Evolutionary conservation across 306 rosid genomes (phyloP).

Genomic region (Gillenia trifoliata): DNA sequence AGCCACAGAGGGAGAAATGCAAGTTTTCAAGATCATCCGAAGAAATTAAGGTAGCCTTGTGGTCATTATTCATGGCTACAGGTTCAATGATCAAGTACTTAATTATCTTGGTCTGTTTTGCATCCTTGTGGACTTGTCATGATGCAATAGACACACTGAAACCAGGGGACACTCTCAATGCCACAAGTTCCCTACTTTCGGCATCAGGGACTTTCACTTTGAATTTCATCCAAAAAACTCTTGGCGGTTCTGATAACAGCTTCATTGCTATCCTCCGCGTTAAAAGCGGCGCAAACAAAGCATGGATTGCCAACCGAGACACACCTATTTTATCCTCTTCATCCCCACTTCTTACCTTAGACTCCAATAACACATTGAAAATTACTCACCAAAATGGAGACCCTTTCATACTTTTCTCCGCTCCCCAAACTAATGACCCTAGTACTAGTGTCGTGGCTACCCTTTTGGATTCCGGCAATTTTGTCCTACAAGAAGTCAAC

Average conservation of each 20-base stretch:
- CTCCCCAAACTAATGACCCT: not conserved
- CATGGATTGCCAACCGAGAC: constrained; percentile 1
- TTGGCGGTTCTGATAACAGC: not conserved
- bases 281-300: not conserved
- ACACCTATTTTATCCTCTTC: not conserved
- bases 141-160: not conserved
- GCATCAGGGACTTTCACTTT: not conserved
- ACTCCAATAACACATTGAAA: not conserved
- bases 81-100: not conserved
- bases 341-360: not conserved
- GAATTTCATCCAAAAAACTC: not conserved
- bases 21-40: not conserved
- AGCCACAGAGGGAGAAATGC: not conserved
- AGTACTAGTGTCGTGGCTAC: not conserved
- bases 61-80: not conserved
- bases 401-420: not conserved
- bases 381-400: not conserved
- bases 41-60: not conserved
- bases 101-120: not conserved
- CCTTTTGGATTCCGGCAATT: not conserved
- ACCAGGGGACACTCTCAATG: not conserved
- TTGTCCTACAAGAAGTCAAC: not conserved
- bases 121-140: not conserved
- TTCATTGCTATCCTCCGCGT: not conserved
- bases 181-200: not conserved